phyloP scores from a whole-genome alignment of 2,329 filamentous ascomycete species.

The Didymella pinodella region DNA sequence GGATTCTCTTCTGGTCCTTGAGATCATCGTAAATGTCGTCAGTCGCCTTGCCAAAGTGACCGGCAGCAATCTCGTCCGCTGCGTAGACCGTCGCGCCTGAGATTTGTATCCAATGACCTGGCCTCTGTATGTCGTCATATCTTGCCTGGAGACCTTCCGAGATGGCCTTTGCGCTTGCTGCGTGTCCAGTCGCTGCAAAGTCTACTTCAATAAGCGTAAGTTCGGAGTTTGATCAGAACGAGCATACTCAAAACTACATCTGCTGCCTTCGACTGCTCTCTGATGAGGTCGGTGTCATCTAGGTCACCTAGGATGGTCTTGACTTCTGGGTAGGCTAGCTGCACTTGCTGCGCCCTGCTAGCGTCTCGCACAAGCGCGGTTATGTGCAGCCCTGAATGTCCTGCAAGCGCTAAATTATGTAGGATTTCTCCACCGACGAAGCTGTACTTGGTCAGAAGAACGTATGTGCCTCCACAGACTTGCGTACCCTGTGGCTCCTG shows the following conservation, averaged over 20 bases:
- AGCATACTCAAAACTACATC: conserved; percentile 21
- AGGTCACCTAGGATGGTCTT: conserved; percentile 18
- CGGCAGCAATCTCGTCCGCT: conserved; percentile 17
- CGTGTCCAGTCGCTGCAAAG: conserved; percentile 23
- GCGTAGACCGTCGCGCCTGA: conserved; percentile 23
- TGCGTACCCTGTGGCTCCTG: conserved; percentile 22
- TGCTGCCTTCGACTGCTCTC: conserved; percentile 15
- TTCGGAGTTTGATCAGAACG: background rate
- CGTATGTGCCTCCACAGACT: background rate
- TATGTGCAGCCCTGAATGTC: conserved; percentile 10
- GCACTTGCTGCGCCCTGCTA: conserved; percentile 19
- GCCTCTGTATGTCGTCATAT: conserved; percentile 8
- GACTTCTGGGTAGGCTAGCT: conserved; percentile 12
- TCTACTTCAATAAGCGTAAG: conserved; percentile 8
- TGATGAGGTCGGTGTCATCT: conserved; percentile 16
- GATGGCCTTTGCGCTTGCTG: conserved; percentile 22
- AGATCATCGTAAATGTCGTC: conserved; percentile 18
- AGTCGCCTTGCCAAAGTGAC: conserved; percentile 16
- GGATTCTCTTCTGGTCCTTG: conserved; percentile 16
- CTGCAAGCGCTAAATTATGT: conserved; percentile 12
- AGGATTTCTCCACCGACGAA: conserved; percentile 24
- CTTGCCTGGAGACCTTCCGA: conserved; percentile 18
- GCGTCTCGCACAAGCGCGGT: conserved; percentile 18
- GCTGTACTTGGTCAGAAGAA: background rate
- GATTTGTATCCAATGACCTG: conserved; percentile 24